phyloP scores from a whole-genome alignment of 2,329 filamentous ascomycete genomes.

The Sarocladium kiliense region DNA sequence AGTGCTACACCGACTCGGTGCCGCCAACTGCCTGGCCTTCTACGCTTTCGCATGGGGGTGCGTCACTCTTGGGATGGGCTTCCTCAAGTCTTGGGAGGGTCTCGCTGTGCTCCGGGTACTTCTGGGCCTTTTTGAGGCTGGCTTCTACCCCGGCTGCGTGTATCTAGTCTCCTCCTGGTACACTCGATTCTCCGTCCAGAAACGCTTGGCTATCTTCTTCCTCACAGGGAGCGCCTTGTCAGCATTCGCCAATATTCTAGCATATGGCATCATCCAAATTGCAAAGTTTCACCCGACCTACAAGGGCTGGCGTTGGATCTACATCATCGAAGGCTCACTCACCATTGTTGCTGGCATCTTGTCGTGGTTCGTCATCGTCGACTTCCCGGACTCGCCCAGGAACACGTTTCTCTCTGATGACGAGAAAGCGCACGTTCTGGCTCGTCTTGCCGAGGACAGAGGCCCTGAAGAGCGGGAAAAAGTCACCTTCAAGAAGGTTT shows the following conservation, averaged over 20 bases:
- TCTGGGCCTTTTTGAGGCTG: slow-evolving; percentile 59
- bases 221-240: slow-evolving; percentile 20
- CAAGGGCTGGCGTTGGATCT: slow-evolving; percentile 42
- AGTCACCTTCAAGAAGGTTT: slow-evolving; percentile 11
- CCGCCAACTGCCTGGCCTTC: slow-evolving; percentile 3
- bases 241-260: slow-evolving; percentile 19
- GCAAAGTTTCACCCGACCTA: slow-evolving; percentile 33
- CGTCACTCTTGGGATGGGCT: slow-evolving; percentile 34
- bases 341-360: slow-evolving; percentile 11
- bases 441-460: slow-evolving; percentile 14
- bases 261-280: slow-evolving; percentile 26
- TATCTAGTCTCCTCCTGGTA: slow-evolving; percentile 58
- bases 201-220: slow-evolving; percentile 37
- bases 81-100: slow-evolving; percentile 32
- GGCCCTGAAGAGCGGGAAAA: slow-evolving; percentile 12
- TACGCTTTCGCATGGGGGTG: slow-evolving; percentile 32
- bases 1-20: neutral
- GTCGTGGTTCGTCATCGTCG: slow-evolving; percentile 17
- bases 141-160: slow-evolving; percentile 56
- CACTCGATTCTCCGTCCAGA: slow-evolving; percentile 58
- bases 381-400: slow-evolving; percentile 15
- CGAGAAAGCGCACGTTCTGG: slow-evolving; percentile 12
- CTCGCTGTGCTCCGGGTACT: neutral
- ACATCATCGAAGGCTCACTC: slow-evolving; percentile 25
- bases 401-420: slow-evolving; percentile 12